phyloP scores from a whole-genome alignment of 305 asterid species.

The Fraxinus platypoda region DNA sequence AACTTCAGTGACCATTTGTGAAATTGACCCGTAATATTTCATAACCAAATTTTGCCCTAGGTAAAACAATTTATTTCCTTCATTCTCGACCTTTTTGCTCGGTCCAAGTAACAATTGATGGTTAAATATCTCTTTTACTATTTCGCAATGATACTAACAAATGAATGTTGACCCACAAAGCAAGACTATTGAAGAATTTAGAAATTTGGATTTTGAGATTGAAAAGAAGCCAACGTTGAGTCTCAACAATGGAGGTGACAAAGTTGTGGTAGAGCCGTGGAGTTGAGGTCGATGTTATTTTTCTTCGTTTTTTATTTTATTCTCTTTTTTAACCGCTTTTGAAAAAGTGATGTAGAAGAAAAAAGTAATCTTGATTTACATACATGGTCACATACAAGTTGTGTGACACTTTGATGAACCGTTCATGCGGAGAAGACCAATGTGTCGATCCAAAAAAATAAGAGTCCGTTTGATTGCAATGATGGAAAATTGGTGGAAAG shows the following conservation, averaged over 20 bases:
- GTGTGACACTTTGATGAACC: not conserved
- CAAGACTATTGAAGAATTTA: not conserved
- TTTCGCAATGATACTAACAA: not conserved
- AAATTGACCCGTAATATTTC: not conserved
- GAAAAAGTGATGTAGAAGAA: too few relatives aligned
- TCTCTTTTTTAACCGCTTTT: too few relatives aligned
- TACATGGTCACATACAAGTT: not conserved
- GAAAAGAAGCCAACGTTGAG: not conserved
- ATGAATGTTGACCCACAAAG: not conserved
- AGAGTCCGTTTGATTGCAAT: too few relatives aligned
- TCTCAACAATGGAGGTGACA: not conserved
- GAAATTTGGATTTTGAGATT: not conserved
- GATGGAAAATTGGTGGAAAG: too few relatives aligned
- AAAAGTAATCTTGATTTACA: too few relatives aligned
- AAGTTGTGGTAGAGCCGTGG: too few relatives aligned
- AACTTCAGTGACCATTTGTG: too few relatives aligned
- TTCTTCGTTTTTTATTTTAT: too few relatives aligned
- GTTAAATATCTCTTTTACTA: not conserved
- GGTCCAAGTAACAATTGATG: too few relatives aligned
- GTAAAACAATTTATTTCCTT: not conserved
- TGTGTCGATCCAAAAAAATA: too few relatives aligned
- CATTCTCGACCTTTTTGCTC: not conserved
- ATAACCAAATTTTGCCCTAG: too few relatives aligned
- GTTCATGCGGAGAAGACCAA: not conserved
- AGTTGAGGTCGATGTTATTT: not conserved